phyloP scores from a whole-genome alignment of 1,284 basidiomycete genomes.

The Heimioporus punctisporus region DNA sequence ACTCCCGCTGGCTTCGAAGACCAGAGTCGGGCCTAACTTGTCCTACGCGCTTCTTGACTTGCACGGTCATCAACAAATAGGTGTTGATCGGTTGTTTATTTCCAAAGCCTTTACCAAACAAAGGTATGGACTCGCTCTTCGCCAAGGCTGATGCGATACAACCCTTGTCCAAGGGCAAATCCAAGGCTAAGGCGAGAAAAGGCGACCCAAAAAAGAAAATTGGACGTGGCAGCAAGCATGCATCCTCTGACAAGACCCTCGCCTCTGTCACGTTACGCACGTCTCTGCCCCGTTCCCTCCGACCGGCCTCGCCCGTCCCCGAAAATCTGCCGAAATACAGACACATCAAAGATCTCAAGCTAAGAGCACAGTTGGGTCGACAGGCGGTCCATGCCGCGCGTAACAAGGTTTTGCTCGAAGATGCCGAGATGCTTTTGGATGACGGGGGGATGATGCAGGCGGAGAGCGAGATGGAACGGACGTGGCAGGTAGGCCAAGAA shows the following conservation, averaged over 20 bases:
- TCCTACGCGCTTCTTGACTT: no score
- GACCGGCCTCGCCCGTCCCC: slow-evolving; percentile 42
- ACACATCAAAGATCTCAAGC: slow-evolving; percentile 77
- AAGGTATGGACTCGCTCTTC: slow-evolving; percentile 68
- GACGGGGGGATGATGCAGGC: slow-evolving; percentile 73
- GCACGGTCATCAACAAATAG: no score
- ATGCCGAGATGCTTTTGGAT: slow-evolving; percentile 67
- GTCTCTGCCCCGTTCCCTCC: slow-evolving; percentile 61
- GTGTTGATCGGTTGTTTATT: slow-evolving; percentile 3
- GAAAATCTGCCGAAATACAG: slow-evolving; percentile 48
- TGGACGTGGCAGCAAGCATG: slow-evolving; percentile 21
- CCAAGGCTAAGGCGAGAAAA: no score
- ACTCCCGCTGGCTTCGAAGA: no score
- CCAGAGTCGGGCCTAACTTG: no score
- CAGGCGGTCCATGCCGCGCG: slow-evolving; percentile 59
- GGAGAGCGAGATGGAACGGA: slow-evolving; percentile 83
- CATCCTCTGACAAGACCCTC: slow-evolving; percentile 51
- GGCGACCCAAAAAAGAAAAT: slow-evolving; percentile 25
- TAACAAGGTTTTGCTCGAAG: slow-evolving; percentile 59
- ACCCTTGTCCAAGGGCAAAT: slow-evolving; percentile 47
- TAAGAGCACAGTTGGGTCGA: slow-evolving; percentile 68
- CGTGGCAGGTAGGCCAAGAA: slow-evolving; percentile 86
- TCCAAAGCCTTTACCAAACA: slow-evolving; percentile 2
- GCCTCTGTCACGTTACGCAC: slow-evolving; percentile 62
- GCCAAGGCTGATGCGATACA: slow-evolving; percentile 67